Evolutionary conservation across 2,329 filamentous ascomycete genomes (phyloP), one percentile per base, ranked within the genome.

Genomic region (Ophiosphaerella narmari): DNA sequence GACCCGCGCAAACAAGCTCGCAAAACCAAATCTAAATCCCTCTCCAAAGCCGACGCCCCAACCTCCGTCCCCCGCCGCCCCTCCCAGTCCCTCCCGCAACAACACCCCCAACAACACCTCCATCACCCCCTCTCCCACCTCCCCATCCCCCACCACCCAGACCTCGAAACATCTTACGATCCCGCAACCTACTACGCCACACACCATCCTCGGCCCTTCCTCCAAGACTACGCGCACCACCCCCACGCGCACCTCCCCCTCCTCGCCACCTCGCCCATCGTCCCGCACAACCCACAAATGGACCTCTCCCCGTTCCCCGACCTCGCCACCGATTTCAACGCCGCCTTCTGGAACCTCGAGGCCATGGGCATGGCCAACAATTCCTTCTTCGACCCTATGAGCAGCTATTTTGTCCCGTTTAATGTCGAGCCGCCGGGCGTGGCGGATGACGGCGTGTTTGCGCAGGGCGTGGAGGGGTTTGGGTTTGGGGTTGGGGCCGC

Each of bases 371-470:
- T 68, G 43, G 57, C 54, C 3, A 50, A 42, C 1, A 60, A 58
- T 18, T 63, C 67, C 6, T 70, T 72, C 54, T 64, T 66, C 52
- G 75, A 79, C 50, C 74, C 76, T 1, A 75, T 73, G 39, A 87
- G 86, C 44, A 90, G 89, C 5, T 97, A 92, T 90, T 96, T 95
- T 72, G 86, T 96, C 78, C 91, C 92, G 1, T 96, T 96, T 74
- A 95, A 96, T 68, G 85, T 96, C 74, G 89, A 94, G 50, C 89
- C 91, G 16, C 86, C 89, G 0, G 59, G 59, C 7, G 46, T 70
- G 16, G 74, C 69, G 2, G 74, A 76, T 5, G 75, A 77, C 38
- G 70, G 41, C 24, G 63, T 47, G 29, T 71, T 62, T 59, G 65
- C 59, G 16, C 39, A 37, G 45, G 48, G 2, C 5, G 52, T 24